Evolutionary conservation across 2,329 filamentous ascomycete species (phyloP).

Genomic region (Diplodia seriata): DNA sequence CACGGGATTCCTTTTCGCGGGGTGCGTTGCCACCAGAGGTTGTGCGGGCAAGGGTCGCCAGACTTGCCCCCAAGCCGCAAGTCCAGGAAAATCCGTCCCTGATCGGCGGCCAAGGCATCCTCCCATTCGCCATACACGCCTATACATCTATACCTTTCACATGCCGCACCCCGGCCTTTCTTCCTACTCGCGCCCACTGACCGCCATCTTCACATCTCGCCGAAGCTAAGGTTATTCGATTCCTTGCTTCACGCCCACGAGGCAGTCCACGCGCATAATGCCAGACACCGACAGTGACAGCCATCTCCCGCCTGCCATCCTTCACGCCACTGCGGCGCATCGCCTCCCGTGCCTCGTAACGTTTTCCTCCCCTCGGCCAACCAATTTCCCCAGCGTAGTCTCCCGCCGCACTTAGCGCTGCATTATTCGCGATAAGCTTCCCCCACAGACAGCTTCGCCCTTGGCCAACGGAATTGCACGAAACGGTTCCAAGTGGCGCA

Average conservation of each 20-base stretch:
- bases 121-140: conserved; percentile 14
- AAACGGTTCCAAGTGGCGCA: conserved; percentile 2
- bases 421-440: neutral
- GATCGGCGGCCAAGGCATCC: neutral
- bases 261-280: neutral
- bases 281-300: neutral
- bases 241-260: conserved; percentile 14
- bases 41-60: conserved; percentile 6
- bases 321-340: conserved; percentile 1
- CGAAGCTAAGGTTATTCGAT: neutral
- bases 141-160: conserved; percentile 7
- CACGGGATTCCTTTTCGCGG: conserved; percentile 16
- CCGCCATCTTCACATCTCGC: conserved; percentile 8
- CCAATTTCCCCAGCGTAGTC: too few relatives aligned
- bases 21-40: neutral
- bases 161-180: conserved; percentile 15
- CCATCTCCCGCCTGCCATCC: neutral
- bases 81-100: conserved; percentile 7
- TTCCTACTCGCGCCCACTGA: conserved; percentile 13
- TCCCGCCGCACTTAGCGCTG: conserved; percentile 3
- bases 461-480: neutral
- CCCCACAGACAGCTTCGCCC: neutral
- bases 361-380: neutral
- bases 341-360: conserved; percentile 10
- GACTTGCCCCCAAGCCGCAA: neutral